Conservation (phyloP, 2,329 filamentous ascomycete species). For the Xylariaceae sp. region DNA sequence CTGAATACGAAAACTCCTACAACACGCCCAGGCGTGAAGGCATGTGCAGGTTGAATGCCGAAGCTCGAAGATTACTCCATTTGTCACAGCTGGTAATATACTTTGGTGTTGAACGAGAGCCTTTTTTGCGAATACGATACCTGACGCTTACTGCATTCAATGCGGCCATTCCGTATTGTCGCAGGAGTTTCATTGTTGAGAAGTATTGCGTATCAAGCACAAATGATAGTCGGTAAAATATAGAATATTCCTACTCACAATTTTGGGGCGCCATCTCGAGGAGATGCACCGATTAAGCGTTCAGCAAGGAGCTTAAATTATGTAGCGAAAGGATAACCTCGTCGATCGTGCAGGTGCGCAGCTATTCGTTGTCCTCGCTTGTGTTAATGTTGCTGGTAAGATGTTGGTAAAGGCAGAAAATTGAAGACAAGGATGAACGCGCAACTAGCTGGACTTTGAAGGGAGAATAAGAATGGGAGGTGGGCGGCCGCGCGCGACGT, state of each 20-base stretch:
- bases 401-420: neutral
- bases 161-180: neutral
- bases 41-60: too few species aligned
- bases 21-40: too few species aligned
- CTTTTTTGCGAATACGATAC: neutral
- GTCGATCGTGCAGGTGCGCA: neutral
- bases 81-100: too few species aligned
- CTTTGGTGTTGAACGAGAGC: too few species aligned
- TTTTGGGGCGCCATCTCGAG: constrained; percentile 39
- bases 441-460: too few species aligned
- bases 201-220: neutral
- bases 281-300: neutral
- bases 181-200: neutral
- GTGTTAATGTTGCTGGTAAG: too few species aligned
- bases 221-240: constrained; percentile 4
- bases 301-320: constrained; percentile 10
- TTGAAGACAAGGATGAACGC: too few species aligned
- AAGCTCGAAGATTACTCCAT: too few species aligned
- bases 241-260: constrained; percentile 32
- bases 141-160: neutral
- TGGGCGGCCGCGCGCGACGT: constrained; percentile 6
- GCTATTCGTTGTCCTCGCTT: too few species aligned
- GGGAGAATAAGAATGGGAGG: neutral
- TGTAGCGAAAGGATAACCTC: neutral
- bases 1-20: too few species aligned